Conservation (phyloP, 805 yeast species). For the Saturnispora besseyi region DNA sequence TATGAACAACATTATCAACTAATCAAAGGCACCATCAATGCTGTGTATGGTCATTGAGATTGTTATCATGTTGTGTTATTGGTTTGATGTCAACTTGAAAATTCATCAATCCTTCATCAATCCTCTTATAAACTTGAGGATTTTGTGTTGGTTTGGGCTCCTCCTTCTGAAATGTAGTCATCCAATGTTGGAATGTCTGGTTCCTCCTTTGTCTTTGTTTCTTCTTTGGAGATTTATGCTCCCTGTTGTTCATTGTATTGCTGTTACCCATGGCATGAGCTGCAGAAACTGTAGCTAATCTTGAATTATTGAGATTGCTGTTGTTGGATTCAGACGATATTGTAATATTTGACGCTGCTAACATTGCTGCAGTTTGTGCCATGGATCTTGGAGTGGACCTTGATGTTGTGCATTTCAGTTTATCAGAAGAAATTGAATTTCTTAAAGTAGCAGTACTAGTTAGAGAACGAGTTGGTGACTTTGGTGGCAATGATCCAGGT, state of each 20-base stretch:
- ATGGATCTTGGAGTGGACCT: not conserved
- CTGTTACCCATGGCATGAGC: conserved; percentile 1
- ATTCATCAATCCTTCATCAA: conserved; percentile 27
- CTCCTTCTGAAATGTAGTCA: conserved; percentile 27
- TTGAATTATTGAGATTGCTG: not conserved
- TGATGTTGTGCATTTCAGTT: not conserved
- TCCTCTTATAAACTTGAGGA: conserved; percentile 24
- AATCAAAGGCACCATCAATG: not conserved
- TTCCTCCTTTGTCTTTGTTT: not conserved
- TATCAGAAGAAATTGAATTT: not conserved
- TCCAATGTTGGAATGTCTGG: conserved; percentile 20
- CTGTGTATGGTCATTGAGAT: too few relatives aligned
- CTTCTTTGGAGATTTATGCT: not conserved
- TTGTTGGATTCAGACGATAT: not conserved
- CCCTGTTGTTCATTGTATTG: not conserved
- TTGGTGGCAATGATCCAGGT: not conserved
- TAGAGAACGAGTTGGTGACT: not conserved
- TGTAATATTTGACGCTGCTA: not conserved
- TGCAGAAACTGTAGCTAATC: conserved; percentile 2
- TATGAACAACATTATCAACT: too few relatives aligned
- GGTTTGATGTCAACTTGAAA: conserved; percentile 22
- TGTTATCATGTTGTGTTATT: not conserved
- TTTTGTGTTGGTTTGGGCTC: conserved; percentile 18
- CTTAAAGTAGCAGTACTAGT: not conserved
- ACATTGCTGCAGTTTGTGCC: not conserved